Conservation (phyloP, 352 stramenopile species). For the Phytophthora quininea region DNA sequence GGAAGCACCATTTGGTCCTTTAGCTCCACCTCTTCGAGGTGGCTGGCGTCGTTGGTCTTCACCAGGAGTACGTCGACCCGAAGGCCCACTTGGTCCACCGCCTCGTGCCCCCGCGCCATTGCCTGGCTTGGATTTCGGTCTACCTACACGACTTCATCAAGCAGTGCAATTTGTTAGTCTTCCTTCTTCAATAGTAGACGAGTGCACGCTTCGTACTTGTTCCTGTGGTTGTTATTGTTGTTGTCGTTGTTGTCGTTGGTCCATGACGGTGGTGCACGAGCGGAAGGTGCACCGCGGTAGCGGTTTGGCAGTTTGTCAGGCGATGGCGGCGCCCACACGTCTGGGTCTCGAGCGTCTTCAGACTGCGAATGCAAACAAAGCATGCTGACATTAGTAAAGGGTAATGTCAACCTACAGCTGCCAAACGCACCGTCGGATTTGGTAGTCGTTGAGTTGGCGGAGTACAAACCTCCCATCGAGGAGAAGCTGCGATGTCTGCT, state of each 20-base stretch:
- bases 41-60: slow-evolving; percentile 55
- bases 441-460: slow-evolving; percentile 27
- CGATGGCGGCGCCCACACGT: slow-evolving; percentile 77
- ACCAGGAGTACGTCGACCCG: slow-evolving; percentile 58
- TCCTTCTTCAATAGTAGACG: no score
- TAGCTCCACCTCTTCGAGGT: slow-evolving; percentile 35
- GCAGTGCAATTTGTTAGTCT: no score
- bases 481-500: slow-evolving; percentile 34
- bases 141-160: slow-evolving; percentile 41
- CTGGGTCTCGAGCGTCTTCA: slow-evolving; percentile 52
- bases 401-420: not conserved
- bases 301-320: slow-evolving; percentile 48
- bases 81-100: slow-evolving; percentile 35
- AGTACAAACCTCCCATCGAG: slow-evolving; percentile 64
- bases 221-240: slow-evolving; percentile 37
- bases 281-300: slow-evolving; percentile 31
- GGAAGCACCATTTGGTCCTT: slow-evolving; percentile 24
- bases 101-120: slow-evolving; percentile 18
- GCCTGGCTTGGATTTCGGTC: slow-evolving; percentile 30
- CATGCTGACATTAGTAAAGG: not conserved
- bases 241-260: slow-evolving; percentile 54
- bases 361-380: slow-evolving; percentile 4
- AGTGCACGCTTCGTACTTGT: slow-evolving; percentile 13
- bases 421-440: slow-evolving; percentile 17
- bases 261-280: slow-evolving; percentile 55